A percentile compares a stretch with the other conserved stretches of the same genome.
Conservation (phyloP, 2,329 filamentous ascomycete genomes). For the Neoarthrinium moseri region DNA sequence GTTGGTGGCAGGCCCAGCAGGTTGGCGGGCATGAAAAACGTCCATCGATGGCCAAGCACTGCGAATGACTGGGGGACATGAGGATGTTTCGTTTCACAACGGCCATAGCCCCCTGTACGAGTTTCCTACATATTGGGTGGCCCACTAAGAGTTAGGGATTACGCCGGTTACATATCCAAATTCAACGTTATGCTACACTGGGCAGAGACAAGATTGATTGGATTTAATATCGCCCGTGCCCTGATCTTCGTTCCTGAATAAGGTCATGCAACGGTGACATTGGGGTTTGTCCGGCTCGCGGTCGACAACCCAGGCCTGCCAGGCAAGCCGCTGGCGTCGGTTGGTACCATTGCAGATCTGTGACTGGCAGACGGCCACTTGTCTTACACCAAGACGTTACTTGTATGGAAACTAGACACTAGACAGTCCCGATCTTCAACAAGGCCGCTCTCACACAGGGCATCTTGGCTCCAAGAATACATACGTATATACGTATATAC, state of each 20-base stretch:
- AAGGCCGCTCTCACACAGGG: not conserved
- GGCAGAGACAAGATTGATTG: slow-evolving; percentile 2
- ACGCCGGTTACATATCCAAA: slow-evolving; percentile 1
- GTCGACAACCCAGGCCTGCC: not conserved
- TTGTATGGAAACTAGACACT: not conserved
- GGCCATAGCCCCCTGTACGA: not conserved
- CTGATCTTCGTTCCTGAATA: not conserved
- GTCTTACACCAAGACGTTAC: not conserved
- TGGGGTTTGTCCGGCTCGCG: not conserved
- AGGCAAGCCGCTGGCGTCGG: not conserved
- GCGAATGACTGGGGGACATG: not conserved
- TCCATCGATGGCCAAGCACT: too few species aligned
- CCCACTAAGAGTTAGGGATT: not conserved
- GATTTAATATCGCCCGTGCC: not conserved
- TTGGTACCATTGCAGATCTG: not conserved
- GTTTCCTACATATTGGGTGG: slow-evolving; percentile 8
- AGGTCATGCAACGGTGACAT: not conserved
- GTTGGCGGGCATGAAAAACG: not conserved
- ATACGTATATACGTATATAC: not conserved
- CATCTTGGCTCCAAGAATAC: not conserved
- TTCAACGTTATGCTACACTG: slow-evolving; percentile 4
- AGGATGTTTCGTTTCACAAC: slow-evolving; percentile 6
- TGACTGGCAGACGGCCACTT: not conserved
- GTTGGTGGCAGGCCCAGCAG: not conserved
- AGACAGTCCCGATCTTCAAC: not conserved